Evolutionary conservation across 2,329 filamentous ascomycete species (phyloP).

Genomic region (Xylariaceae sp.): DNA sequence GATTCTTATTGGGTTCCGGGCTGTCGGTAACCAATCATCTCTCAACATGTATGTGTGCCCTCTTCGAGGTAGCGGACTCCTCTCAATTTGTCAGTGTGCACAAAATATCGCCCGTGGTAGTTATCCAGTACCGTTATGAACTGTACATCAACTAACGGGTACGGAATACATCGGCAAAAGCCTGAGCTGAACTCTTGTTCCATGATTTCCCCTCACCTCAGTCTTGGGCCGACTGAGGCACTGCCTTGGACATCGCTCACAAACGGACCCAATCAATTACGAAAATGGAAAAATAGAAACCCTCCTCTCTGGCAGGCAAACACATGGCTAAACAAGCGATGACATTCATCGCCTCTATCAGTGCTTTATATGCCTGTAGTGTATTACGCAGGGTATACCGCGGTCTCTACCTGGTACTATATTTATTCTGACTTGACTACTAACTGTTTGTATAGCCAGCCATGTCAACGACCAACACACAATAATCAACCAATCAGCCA

Average conservation of each 20-base stretch:
- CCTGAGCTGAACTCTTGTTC: too few relatives aligned
- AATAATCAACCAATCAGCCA: neutral
- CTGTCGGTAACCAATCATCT: conserved; percentile 28
- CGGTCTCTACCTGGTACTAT: too few relatives aligned
- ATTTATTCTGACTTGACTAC: neutral
- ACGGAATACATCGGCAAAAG: too few relatives aligned
- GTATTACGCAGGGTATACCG: too few relatives aligned
- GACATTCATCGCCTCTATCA: neutral
- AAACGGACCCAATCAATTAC: too few relatives aligned
- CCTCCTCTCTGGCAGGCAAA: too few relatives aligned
- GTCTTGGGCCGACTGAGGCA: too few relatives aligned
- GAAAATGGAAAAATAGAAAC: too few relatives aligned
- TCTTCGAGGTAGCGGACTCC: neutral
- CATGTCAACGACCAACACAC: neutral
- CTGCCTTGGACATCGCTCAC: too few relatives aligned
- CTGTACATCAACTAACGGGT: neutral
- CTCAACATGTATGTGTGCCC: neutral
- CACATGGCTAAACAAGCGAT: too few relatives aligned
- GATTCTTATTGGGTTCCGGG: conserved; percentile 19
- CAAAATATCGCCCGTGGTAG: neutral
- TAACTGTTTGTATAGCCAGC: neutral
- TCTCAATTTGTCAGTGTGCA: conserved; percentile 14
- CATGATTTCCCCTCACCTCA: too few relatives aligned
- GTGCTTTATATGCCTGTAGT: neutral
- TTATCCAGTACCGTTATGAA: neutral